A percentile compares a stretch with the other conserved stretches of the same genome.
phyloP scores from a whole-genome alignment of 306 rosid genomes.

The Astragalus glycyphyllos region DNA sequence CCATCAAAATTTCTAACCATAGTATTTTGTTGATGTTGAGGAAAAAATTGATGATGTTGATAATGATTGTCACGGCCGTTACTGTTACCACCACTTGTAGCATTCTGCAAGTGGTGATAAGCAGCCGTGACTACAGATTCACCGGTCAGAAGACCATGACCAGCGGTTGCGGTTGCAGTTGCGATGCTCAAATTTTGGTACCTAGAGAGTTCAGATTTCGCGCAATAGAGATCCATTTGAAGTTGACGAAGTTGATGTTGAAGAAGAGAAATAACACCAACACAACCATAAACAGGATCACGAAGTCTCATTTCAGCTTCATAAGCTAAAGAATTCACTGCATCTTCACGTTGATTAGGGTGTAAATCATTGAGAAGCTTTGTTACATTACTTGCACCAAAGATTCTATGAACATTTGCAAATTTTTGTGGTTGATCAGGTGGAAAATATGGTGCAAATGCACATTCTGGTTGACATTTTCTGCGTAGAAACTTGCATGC shows the following conservation, averaged over 20 bases:
- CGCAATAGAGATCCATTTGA: conserved; percentile 87
- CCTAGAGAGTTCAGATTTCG: conserved; percentile 88
- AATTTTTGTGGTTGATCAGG: conserved; percentile 98
- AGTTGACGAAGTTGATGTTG: conserved; percentile 98
- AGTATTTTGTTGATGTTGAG: conserved; percentile 35
- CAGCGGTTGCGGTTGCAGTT: conserved; percentile 43
- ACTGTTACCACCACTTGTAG: conserved; percentile 32
- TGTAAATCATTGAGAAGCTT: conserved; percentile 89
- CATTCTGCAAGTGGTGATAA: conserved; percentile 43
- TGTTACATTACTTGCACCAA: conserved; percentile 93
- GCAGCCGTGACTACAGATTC: conserved; percentile 37
- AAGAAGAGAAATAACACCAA: conserved; percentile 89
- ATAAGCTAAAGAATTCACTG: conserved; percentile 94
- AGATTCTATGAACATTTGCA: conserved; percentile 89
- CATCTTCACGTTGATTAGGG: conserved; percentile 95
- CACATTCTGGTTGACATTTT: conserved; percentile 94
- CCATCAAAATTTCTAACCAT: conserved; percentile 37
- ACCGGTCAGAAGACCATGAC: conserved; percentile 48
- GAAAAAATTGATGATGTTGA: conserved; percentile 71
- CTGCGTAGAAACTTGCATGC: conserved; percentile 97
- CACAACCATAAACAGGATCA: conserved; percentile 94
- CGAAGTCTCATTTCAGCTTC: conserved; percentile 98
- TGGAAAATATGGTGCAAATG: conserved; percentile 93
- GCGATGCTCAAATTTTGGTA: conserved; percentile 67
- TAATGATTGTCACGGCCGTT: conserved; percentile 39